Evolutionary conservation across 192 early-diverging fungal genomes (phyloP), one percentile per base, ranked within the genome.

Genomic region (Backusella australiensis): DNA sequence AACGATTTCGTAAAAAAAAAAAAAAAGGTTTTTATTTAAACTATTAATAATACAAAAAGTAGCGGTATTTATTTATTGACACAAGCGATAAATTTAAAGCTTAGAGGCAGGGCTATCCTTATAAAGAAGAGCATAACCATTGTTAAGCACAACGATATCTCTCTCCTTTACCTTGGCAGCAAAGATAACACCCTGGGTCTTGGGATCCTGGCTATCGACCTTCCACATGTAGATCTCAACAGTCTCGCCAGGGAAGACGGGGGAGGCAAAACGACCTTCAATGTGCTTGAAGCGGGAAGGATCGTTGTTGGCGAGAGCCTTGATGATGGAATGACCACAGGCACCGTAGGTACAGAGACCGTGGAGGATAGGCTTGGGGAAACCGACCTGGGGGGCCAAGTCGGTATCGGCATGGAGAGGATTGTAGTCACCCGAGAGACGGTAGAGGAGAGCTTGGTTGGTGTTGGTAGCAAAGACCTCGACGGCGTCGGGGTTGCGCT

Each of bases 401-500:
- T 78, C 80, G n/a, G 90, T 87, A 78, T 94, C 93, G 29, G 90
- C 90, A 79, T 94, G 93, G 52, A 94, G 78, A 3, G 91, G 91
- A 77, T 94, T 94, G 77, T 90, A 94, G 73, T 94, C 93, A 34
- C 90, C 93, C 15, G 89, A 91, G n/a, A 94, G 78, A 67, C 93
- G 85, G 79, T 94, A 94, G 4, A 93, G 69, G 29, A 93, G 79
- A 5, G 93, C 93, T 75, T 91, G 88, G 23, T 88, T 85, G 4
- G 81, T 67, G 53, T 44, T 74, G n/a, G 90, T 89, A 71, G 81
- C 71, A 69, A 78, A 80, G 21, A 77, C 77, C 34, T 85, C 80
- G 6, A 85, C 78, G 23, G 83, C 82, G 80, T 94, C 91, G 19
- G 92, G 89, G 29, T 75, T 82, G 69, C 89, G 88, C 70, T 89